Conservation (phyloP, 148 eudicot genomes). For the Cornus suecica region DNA sequence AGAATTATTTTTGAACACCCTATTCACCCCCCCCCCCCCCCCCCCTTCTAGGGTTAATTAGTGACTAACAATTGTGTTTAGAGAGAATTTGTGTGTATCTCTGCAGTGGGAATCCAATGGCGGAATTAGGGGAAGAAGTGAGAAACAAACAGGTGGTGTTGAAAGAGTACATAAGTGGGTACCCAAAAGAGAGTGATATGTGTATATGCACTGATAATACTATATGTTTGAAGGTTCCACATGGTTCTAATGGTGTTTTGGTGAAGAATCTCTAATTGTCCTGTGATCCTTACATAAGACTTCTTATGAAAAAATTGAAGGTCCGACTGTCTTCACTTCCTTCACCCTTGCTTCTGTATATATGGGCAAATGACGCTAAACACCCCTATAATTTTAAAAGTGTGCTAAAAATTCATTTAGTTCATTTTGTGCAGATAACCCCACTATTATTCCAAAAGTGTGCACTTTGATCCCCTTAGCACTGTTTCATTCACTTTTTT, state of each 20-base stretch:
- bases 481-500: too few relatives aligned
- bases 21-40: too few relatives aligned
- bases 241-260: constrained; percentile 28
- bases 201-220: constrained; percentile 12
- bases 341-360: constrained; percentile 35
- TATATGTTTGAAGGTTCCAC: constrained; percentile 12
- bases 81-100: too few relatives aligned
- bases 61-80: too few relatives aligned
- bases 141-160: constrained; percentile 35
- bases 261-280: constrained; percentile 62
- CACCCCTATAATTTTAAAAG: too few relatives aligned
- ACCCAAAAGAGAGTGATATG: constrained; percentile 39
- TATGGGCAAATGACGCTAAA: too few relatives aligned
- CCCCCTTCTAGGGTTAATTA: too few relatives aligned
- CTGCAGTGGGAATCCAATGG: background rate
- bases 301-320: constrained; percentile 22
- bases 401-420: too few relatives aligned
- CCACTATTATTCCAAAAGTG: too few relatives aligned
- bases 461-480: too few relatives aligned
- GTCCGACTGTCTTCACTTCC: constrained; percentile 16
- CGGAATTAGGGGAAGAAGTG: constrained; percentile 5
- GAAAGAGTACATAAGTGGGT: constrained; percentile 29
- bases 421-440: too few relatives aligned
- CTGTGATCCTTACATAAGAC: constrained; percentile 43
- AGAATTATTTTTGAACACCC: too few relatives aligned